Base-by-base conservation (phyloP, 2,329 filamentous ascomycete genomes). In the Pyrenochaeta sp. region DNA sequence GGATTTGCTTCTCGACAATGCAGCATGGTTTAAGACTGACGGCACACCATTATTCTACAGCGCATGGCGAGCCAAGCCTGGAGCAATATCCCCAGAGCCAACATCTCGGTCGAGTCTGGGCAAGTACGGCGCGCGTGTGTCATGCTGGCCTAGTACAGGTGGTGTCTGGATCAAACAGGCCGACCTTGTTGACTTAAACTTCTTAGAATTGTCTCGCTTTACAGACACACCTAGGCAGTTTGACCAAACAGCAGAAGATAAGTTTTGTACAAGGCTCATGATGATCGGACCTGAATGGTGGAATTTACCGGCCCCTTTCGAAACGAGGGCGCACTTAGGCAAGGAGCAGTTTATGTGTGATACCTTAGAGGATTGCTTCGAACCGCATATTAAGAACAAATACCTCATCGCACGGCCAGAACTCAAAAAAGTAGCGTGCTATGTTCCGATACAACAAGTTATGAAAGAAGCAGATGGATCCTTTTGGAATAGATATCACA, bases 41-140 rank as follows among this genome's bases (percentile, higher is more conserved):
- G 48, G 48, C 21, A 51, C 32, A n/a, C 48, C 48, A 18, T 40
- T 37, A 4, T 51, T 51, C 42, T 45, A 51, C 21, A 45, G 40
- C 20, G 48, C 48, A 6, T 51, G 41, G 40, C 40, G 48, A 2
- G 31, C 41, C 23, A 33, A 42, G 3, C 45, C 45, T 12, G 29
- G 10, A 11, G 20, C 23, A 44, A 29, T 20, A 35, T 17, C 37
- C 12, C 32, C 50, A 3, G 44, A 48, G 30, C 50, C 44, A 7
- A 32, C 17, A 10, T 2, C 4, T 4, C 17, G 50, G 11, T 53
- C 50, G 7, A n/a, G 7, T 9, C 3, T 53, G 3, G 10, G 32
- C 9, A 42, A 31, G 10, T 12, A 29, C 17, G 45, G 45, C 6
- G 44, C 51, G 3, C 39, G 51, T 7, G 45, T 49, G 3, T 39